Base-by-base conservation (phyloP, 208 protist genomes). In the Leptomonas pyrrhocoris region DNA sequence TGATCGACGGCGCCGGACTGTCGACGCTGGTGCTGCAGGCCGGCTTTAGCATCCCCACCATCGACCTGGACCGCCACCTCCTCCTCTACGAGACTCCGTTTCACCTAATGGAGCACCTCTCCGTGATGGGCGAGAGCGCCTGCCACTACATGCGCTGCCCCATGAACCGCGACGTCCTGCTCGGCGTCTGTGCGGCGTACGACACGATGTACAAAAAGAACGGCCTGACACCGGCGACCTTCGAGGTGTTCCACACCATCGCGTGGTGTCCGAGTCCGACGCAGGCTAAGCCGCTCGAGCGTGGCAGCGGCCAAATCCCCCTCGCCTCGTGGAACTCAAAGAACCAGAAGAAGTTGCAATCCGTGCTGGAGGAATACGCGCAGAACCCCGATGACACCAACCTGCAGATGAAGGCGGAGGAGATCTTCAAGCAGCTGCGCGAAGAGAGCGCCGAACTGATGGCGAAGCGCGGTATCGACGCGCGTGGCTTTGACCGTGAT, bases 161-260 rank as follows among this genome's bases (percentile, higher is more conserved):
- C 13, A 75, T 94, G 28, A 84, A 74, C 53, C 83, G 84, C 38
- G 84, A 94, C 56, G 89, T 93, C 25, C 57, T 97, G 23, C 80
- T 95, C 23, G 83, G 80, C 42, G 77, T 85, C 4, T 90, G 83
- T 46, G 89, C 94, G 0, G 63, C 74, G 16, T 97, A 97, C 74
- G 91, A 97, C 64, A 55, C 68, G 30, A 89, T 97, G 86, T 97
- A 94, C 74, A 80, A 81, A 36, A 88, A 92, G 54, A 94, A 94
- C 73, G 81, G 89, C 15, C 79, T 94, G 25, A 88, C 86, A 28
- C 94, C 94, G 15, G 89, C 91, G 16, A 97, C 94, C 18, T 97
- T 97, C 74, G 94, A 96, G 77, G 76, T 97, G 2, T 94, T 97
- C 57, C 86, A 97, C 73, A 86, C 80, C 12, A 94, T 97, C 62